phyloP scores from a whole-genome alignment of 2,329 filamentous ascomycete genomes.

The Cladophialophora chaetospira region DNA sequence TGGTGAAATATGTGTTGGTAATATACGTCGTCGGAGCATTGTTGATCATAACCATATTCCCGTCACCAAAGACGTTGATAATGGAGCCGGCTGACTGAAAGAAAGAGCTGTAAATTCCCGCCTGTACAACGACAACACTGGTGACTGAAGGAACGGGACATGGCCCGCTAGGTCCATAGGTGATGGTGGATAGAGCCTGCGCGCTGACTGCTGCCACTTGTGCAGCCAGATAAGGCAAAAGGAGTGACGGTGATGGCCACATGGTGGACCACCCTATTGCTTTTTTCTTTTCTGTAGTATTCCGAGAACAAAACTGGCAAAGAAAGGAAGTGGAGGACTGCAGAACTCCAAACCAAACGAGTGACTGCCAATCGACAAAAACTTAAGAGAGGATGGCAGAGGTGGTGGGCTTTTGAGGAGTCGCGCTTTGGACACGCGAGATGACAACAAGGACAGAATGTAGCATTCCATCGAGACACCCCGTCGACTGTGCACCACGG shows the following conservation, averaged over 20 bases:
- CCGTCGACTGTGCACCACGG: conserved; percentile 21
- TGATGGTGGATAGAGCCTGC: conserved; percentile 22
- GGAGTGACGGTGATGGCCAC: conserved; percentile 25
- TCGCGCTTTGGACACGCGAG: conserved; percentile 4
- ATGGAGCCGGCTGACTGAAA: conserved; percentile 30
- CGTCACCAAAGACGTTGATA: conserved; percentile 29
- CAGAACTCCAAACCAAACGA: conserved; percentile 30
- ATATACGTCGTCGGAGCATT: conserved; percentile 30
- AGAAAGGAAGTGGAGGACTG: conserved; percentile 20
- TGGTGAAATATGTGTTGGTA: conserved; percentile 29
- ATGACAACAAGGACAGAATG: conserved; percentile 31
- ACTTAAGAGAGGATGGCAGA: conserved; percentile 10
- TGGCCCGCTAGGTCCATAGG: conserved; percentile 23
- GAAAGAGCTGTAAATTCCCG: conserved; percentile 29
- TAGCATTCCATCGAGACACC: conserved; percentile 28
- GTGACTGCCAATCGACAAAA: conserved; percentile 23
- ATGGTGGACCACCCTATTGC: conserved; percentile 17
- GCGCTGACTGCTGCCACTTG: conserved; percentile 19
- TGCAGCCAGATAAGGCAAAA: conserved; percentile 24
- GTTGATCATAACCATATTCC: conserved; percentile 26
- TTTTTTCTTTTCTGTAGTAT: conserved; percentile 6
- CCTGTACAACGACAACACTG: conserved; percentile 25
- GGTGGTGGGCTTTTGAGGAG: conserved; percentile 21
- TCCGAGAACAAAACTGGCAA: conserved; percentile 9
- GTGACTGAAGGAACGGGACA: conserved; percentile 24